Percentiles rank a stretch among this genome's conserved stretches.
phyloP scores from a whole-genome alignment of 139 green algal genomes.

The Coelastrella sp. region DNA sequence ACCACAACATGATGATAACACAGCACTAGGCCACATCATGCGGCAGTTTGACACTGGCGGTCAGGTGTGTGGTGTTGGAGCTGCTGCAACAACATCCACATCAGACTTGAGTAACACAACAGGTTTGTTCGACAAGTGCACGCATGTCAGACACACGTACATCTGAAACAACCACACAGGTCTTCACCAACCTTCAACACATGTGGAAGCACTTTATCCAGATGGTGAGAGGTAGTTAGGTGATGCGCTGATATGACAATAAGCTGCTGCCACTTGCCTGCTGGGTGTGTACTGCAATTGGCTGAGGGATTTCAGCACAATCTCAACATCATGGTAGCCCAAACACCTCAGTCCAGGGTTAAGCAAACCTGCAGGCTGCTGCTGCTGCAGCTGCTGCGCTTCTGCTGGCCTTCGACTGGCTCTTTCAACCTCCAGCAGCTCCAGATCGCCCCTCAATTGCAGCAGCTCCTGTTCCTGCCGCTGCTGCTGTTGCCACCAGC shows the following conservation, averaged over 20 bases:
- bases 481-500: neutral
- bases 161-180: no score
- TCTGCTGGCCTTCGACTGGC: neutral
- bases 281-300: conserved; percentile 7
- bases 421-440: neutral
- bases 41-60: no score
- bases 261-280: neutral
- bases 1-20: no score
- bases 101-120: no score
- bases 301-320: neutral
- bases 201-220: neutral
- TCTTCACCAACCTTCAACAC: no score
- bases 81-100: no score
- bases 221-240: neutral
- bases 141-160: no score
- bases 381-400: neutral
- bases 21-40: no score
- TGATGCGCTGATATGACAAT: neutral
- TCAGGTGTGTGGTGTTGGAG: no score
- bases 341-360: neutral
- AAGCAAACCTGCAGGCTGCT: neutral
- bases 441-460: conserved; percentile 34
- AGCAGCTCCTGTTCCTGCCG: neutral
- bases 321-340: neutral
- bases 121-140: no score